Evolutionary conservation across 2,329 filamentous ascomycete genomes (phyloP), one percentile per base, ranked within the genome.

Genomic region (Phoma herbarum): DNA sequence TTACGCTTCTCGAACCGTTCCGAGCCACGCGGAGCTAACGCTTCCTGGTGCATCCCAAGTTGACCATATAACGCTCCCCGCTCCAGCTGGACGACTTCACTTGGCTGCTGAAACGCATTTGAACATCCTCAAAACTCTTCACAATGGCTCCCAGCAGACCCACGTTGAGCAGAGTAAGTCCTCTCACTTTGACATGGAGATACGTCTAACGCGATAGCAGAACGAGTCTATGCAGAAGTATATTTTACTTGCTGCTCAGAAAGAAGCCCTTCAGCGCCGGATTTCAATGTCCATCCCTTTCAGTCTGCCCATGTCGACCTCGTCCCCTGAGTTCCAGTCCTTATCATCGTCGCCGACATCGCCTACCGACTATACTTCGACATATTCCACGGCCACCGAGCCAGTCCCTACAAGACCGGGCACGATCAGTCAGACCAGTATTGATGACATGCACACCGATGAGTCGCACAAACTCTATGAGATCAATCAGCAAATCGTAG

Each of bases 401-500:
- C 70, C 71, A 10, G 63, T 69, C 20, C 60, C 67, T 20, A 64
- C 67, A 26, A 60, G 60, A 49, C 43, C 55, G 3, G 58, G 58
- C 28, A 52, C 61, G 25, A 52, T 48, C n/a, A 60, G 63, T 1
- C 66, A 67, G 26, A 61, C 61, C 46, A 72, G 65, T 50, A 65
- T 71, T 66, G 43, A 70, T 59, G 60, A 73, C 59, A 47, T 79
- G 74, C 70, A 75, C 62, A 65, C 66, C 35, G 61, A 78, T 63
- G 75, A 83, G 78, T 68, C 81, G 65, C 70, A 78, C 69, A 79
- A 79, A 60, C 70, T 84, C n/a, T 78, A 77, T 58, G 73, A 82
- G 41, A 78, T 84, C 70, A 84, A 83, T 62, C 76, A 82, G 49
- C 80, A 83, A 62, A 84, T 85, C 71, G 85, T 85, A 64, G 78